These are phyloP conservation scores for Lactarius psammicola DNA, from an alignment of 768 basidiomycete genomes.

Conservation along the genomic window DNA sequence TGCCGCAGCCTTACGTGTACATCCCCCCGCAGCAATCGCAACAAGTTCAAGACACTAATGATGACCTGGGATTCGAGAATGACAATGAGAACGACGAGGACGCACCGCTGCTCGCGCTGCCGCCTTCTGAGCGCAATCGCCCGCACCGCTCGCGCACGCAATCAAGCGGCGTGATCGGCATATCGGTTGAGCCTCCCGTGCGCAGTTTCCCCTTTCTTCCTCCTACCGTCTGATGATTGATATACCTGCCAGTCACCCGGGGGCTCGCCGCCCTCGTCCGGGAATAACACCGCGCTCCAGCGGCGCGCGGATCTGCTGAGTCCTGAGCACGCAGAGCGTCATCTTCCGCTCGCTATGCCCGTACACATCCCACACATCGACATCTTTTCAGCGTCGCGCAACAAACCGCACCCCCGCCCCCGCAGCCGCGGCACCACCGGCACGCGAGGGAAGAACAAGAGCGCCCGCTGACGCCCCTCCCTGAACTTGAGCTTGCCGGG, in stretches of 20 bases:
- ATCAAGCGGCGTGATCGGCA: slow-evolving; percentile 28
- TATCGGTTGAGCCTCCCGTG: slow-evolving; percentile 28
- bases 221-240: not conserved
- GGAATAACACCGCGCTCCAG: slow-evolving; percentile 19
- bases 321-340: slow-evolving; percentile 32
- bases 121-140: slow-evolving; percentile 9
- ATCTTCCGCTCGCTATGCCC: slow-evolving; percentile 23
- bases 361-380: not conserved
- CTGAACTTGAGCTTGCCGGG: slow-evolving; percentile 11
- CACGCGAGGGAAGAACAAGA: slow-evolving; percentile 7
- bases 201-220: not conserved
- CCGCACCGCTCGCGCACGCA: slow-evolving; percentile 26
- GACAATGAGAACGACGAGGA: slow-evolving; percentile 3
- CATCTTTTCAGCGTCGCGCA: not conserved
- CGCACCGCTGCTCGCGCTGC: slow-evolving; percentile 1
- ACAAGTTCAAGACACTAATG: not conserved
- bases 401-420: slow-evolving; percentile 5
- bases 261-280: slow-evolving; percentile 27
- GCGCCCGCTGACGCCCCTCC: slow-evolving; percentile 5
- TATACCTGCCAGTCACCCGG: slow-evolving; percentile 29
- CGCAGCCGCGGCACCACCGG: not conserved
- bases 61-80: not conserved
- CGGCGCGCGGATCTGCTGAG: slow-evolving; percentile 33
- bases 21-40: not conserved
- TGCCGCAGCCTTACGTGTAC: not conserved